Percentiles rank a stretch among this genome's conserved stretches.
Conservation (phyloP, 805 yeast species). For the Starmerella asiatica region DNA sequence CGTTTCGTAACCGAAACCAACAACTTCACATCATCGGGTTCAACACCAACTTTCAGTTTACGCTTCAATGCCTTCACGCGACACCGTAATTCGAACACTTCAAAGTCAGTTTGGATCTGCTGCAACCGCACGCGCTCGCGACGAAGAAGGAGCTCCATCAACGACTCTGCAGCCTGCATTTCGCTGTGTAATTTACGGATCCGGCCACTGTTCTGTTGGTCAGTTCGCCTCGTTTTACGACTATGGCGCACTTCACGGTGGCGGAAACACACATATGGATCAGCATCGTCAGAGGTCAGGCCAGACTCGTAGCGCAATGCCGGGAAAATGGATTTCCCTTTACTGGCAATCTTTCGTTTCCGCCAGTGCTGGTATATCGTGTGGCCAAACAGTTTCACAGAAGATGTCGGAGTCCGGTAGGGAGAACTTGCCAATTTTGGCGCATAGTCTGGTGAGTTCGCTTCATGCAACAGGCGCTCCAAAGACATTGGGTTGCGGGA, state of each 20-base stretch:
- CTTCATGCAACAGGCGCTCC: slow-evolving; percentile 23
- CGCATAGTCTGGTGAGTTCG: slow-evolving; percentile 19
- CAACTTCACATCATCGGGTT: slow-evolving; percentile 64
- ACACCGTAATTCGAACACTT: slow-evolving; percentile 59
- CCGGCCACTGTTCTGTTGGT: slow-evolving; percentile 76
- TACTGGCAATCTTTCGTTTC: slow-evolving; percentile 49
- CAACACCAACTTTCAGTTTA: slow-evolving; percentile 44
- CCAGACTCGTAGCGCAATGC: slow-evolving; percentile 72
- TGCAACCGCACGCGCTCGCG: slow-evolving; percentile 58
- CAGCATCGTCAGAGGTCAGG: slow-evolving; percentile 59
- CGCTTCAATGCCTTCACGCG: slow-evolving; percentile 64
- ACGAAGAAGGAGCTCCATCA: slow-evolving; percentile 55
- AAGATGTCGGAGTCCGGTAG: slow-evolving; percentile 17
- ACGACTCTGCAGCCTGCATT: slow-evolving; percentile 56
- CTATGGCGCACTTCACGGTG: slow-evolving; percentile 91
- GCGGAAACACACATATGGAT: slow-evolving; percentile 91
- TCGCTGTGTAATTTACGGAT: slow-evolving; percentile 61
- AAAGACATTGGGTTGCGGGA: slow-evolving; percentile 41
- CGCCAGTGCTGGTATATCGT: slow-evolving; percentile 73
- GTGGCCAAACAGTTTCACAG: slow-evolving; percentile 41
- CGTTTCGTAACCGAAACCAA: slow-evolving; percentile 48
- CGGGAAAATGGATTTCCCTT: slow-evolving; percentile 64
- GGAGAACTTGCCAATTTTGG: slow-evolving; percentile 16
- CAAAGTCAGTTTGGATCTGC: slow-evolving; percentile 45
- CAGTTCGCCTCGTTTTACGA: slow-evolving; percentile 90